Base-by-base conservation (phyloP, 345 rosid genomes). In the Geranium rotundifolium region DNA sequence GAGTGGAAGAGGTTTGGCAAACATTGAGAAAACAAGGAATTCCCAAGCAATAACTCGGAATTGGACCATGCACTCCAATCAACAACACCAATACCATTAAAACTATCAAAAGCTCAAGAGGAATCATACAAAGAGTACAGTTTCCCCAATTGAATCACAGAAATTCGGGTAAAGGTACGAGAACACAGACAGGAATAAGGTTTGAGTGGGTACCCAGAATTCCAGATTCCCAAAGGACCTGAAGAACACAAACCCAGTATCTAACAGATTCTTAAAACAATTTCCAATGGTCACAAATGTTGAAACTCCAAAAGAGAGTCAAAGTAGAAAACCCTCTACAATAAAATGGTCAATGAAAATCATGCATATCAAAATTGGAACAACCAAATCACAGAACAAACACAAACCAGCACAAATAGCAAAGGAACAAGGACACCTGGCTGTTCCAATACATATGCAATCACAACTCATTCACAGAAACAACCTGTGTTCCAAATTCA, bases 391-490 rank as follows among this genome's bases (percentile, higher is more conserved):
- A 68, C 58, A 30, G 62, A 62, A 57, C 56, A 55, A 64, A 19
- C 56, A 19, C 59, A 67, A 67, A 61, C 27, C 66, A 55, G 56
- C 4, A 72, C 56, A 54, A 16, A 63, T 50, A 52, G 65, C 66
- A 61, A 61, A 63, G 46, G 58, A 63, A 29, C 41, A 34, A 34
- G 41, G 41, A 34, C 41, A 34, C 19, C 58, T 58, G 69, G 60
- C 54, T 29, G 60, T 41, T 64, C 64, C 49, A 64, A 71, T 62
- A 63, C 67, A 72, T 49, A 72, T 23, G 58, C 67, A 77, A 46
- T 46, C 52, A 46, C 52, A 65, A 61, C 74, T 56, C 64, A 78
- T 0, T 60, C 66, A 67, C 59, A 69, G 59, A 66, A 72, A 61
- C 65, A 70, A 4, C 75, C 61, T 20, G 67, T 19, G 69, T 58